Base-by-base conservation (phyloP, 305 asterid species). In the Salvia sclarea region DNA sequence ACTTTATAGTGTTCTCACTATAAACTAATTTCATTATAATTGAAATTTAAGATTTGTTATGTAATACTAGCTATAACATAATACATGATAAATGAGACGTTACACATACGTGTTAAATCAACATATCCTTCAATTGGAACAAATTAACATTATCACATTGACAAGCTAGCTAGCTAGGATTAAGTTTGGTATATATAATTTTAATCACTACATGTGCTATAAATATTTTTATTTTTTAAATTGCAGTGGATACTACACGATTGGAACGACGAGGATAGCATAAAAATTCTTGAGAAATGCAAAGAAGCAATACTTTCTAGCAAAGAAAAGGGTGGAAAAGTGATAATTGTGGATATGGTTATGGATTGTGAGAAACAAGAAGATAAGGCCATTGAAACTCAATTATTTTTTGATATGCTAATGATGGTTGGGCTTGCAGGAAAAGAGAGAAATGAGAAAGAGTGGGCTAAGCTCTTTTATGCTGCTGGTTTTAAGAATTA, bases 211-310 rank as follows among this genome's bases (percentile, higher is more conserved):
- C n/a, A n/a, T n/a, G n/a, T n/a, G n/a, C n/a, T n/a, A n/a, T n/a
- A n/a, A n/a, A n/a, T n/a, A n/a, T n/a, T n/a, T n/a, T n/a, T n/a
- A n/a, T n/a, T n/a, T n/a, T n/a, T n/a, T n/a, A n/a, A n/a, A n/a
- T n/a, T n/a, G n/a, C 69, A 70, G 75, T 70, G 75, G 75, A 61
- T 43, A 37, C 45, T 61, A 0, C 50, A 70, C 17, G 57, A 33
- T 25, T 70, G 69, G 75, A 49, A 18, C 9, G 62, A 70, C 12
- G 64, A 71, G 40, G 70, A 52, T 0, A 30, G 49, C 8, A 49
- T 71, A 4, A 6, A 8, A 54, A 48, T 71, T 0, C 53, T 71
- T 2, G 0, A 31, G 7, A 71, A 55, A 38, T 71, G 75, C 40
- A 62, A 64, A 53, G 75, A 71, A 61, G 64, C 75, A 0, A 61